phyloP scores from a whole-genome alignment of 2,329 filamentous ascomycete genomes.

The Boeremia lycopersici region DNA sequence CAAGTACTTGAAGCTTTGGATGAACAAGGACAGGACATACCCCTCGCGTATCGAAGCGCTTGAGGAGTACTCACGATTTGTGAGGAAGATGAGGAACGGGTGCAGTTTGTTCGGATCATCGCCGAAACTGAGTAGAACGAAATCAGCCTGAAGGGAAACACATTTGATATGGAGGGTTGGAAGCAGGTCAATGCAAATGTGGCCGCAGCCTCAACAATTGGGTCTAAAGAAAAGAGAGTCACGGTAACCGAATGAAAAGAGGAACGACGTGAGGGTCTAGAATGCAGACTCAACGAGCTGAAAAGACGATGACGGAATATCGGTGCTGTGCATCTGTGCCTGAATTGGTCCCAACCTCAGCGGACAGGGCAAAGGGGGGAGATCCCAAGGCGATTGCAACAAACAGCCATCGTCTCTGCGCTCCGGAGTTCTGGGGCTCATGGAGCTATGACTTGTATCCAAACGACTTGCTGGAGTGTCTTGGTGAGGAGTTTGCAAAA shows the following conservation, averaged over 20 bases:
- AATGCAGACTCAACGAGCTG: too few species aligned
- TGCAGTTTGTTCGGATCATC: constrained; percentile 31
- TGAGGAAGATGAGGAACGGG: constrained; percentile 30
- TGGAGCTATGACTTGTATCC: neutral
- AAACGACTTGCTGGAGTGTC: neutral
- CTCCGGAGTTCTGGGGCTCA: neutral
- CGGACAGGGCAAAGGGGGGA: too few species aligned
- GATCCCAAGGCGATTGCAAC: neutral
- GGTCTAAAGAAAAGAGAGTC: too few species aligned
- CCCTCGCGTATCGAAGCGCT: constrained; percentile 30
- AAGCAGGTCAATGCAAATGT: too few species aligned
- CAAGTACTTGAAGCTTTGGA: constrained; percentile 39
- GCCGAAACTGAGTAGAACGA: constrained; percentile 7
- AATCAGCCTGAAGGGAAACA: neutral
- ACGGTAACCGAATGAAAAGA: too few species aligned
- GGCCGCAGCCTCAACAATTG: too few species aligned
- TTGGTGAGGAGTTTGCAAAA: neutral
- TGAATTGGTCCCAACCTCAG: too few species aligned
- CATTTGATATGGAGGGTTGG: neutral
- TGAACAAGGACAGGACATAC: constrained; percentile 34
- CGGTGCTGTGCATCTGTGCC: too few species aligned
- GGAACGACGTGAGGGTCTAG: too few species aligned
- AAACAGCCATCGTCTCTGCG: neutral
- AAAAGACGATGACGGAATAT: too few species aligned
- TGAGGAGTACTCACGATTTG: constrained; percentile 33